Base-by-base conservation (phyloP, 345 rosid species). In the Camelina laxa region DNA sequence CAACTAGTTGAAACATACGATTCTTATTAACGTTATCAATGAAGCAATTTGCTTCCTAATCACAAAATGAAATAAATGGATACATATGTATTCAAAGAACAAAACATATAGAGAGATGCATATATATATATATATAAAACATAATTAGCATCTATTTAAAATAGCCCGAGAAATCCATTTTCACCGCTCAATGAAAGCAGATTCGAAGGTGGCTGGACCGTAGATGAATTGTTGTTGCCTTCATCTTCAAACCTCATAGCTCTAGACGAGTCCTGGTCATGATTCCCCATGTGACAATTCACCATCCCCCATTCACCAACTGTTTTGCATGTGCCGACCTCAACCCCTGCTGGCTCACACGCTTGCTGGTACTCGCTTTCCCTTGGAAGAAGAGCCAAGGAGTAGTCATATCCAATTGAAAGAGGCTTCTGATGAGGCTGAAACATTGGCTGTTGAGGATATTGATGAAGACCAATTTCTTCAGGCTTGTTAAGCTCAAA, bases 161-260 rank as follows among this genome's bases (percentile, higher is more conserved):
- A 77, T 81, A 87, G 12, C 20, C 90, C 98, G 84, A 93, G 69
- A 93, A 91, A 47, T 89, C 90, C 97, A 89, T 62, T 93, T 85
- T 91, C 98, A 58, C 96, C 89, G 17, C 90, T 85, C 70, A 87
- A 68, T 0, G 97, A 85, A 68, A 86, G 92, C 47, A 84, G 86
- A 77, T 84, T 88, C n/a, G 85, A 76, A 35, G 70, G 57, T 48
- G 84, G 86, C 58, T 83, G 83, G 33, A 80, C 79, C 3, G 86
- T 44, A 0, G 88, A 59, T 9, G 83, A 66, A 77, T 65, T 65
- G 27, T 60, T 53, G 47, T 74, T 80, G 10, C 79, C 33, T 21
- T 41, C 82, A 41, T 79, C 85, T 66, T 87, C 85, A 73, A 81
- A 88, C 80, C 85, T 79, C 16, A 81, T 75, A 12, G 74, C 90